Evolutionary conservation across 169 alveolate genomes (phyloP).

Genomic region (Plasmodium coatneyi): DNA sequence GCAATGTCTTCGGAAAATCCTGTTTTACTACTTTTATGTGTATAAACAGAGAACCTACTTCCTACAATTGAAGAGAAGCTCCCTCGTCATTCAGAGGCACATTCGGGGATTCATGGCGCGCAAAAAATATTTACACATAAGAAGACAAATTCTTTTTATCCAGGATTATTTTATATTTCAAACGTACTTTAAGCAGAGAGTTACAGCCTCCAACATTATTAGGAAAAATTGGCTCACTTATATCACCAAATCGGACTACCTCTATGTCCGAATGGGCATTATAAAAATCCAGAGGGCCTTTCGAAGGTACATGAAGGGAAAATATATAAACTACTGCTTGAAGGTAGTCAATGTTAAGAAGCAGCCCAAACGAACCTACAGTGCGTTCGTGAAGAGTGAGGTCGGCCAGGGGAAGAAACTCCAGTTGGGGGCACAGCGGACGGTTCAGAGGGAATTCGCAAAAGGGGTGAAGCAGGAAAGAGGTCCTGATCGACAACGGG

Average conservation of each 20-base stretch:
- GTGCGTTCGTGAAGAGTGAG: constrained; percentile 11
- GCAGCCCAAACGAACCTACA: constrained; percentile 5
- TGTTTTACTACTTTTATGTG: constrained; percentile 65
- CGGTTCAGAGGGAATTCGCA: background rate
- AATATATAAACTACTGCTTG: constrained; percentile 46
- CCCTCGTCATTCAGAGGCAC: constrained; percentile 57
- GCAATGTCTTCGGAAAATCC: constrained; percentile 36
- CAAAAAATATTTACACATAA: constrained; percentile 33
- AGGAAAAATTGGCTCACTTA: constrained; percentile 58
- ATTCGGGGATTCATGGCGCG: constrained; percentile 23
- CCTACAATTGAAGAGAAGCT: constrained; percentile 12
- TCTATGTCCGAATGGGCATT: constrained; percentile 17
- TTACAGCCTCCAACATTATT: constrained; percentile 40
- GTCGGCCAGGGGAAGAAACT: background rate
- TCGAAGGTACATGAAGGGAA: constrained; percentile 46
- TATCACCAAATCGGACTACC: constrained; percentile 56
- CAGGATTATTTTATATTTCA: constrained; percentile 66
- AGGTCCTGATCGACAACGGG: background rate
- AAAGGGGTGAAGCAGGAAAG: background rate
- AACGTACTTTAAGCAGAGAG: constrained; percentile 50
- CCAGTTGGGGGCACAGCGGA: background rate
- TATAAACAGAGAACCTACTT: constrained; percentile 52
- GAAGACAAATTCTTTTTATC: constrained; percentile 25
- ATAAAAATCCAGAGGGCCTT: constrained; percentile 64
- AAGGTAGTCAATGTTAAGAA: constrained; percentile 12